Conservation (phyloP, 177 flowering plant genomes). For the Vitis hybrid region DNA sequence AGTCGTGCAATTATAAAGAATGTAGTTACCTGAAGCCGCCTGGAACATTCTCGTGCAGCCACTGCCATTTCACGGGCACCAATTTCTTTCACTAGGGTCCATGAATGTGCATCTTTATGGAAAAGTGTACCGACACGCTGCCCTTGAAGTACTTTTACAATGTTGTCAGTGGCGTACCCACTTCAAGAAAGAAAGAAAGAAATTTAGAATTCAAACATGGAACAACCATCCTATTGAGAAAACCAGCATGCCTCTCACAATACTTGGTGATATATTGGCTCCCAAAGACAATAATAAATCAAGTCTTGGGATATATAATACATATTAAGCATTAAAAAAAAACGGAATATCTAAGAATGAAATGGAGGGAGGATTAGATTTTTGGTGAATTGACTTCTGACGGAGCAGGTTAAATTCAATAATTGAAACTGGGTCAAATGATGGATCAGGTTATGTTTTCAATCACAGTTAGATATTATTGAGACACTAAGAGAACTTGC, state of each 20-base stretch:
- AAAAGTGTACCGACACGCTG: slow-evolving; percentile 84
- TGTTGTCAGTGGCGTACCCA: slow-evolving; percentile 71
- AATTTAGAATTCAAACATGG: not conserved
- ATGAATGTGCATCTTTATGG: slow-evolving; percentile 78
- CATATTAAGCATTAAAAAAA: too few relatives aligned
- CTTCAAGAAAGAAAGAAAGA: slow-evolving; percentile 36
- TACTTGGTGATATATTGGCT: too few relatives aligned
- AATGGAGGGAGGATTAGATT: too few relatives aligned
- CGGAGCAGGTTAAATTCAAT: too few relatives aligned
- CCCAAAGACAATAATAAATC: too few relatives aligned
- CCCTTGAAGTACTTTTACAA: slow-evolving; percentile 79
- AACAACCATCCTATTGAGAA: not conserved
- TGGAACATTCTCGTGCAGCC: slow-evolving; percentile 92
- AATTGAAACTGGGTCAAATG: too few relatives aligned
- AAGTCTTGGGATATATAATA: too few relatives aligned
- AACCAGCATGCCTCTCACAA: not conserved
- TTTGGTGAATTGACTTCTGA: too few relatives aligned
- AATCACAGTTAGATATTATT: too few relatives aligned
- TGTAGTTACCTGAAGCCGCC: slow-evolving; percentile 77
- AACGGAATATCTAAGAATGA: too few relatives aligned
- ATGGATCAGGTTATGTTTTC: too few relatives aligned
- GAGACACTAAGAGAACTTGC: too few relatives aligned
- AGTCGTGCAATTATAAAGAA: not conserved
- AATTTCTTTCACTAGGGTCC: slow-evolving; percentile 51
- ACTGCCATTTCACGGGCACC: slow-evolving; percentile 90